These are phyloP conservation scores for Cercophora newfieldiana DNA, from an alignment of 495 filamentous ascomycete species.

Conservation along the genomic window DNA sequence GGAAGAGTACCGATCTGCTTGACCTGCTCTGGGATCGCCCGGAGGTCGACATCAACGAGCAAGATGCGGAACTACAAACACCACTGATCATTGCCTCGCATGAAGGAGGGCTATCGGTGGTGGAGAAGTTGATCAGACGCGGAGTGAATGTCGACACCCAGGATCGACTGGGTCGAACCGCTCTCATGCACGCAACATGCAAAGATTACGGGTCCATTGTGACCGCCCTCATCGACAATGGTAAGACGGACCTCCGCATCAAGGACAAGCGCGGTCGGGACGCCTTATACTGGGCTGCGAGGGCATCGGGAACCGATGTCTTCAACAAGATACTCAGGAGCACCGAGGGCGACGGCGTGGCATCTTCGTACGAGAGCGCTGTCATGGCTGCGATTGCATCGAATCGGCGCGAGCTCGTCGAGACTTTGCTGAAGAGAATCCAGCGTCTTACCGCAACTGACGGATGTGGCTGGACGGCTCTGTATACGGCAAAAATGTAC, in stretches of 20 bases:
- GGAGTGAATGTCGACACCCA: not conserved
- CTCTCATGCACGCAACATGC: not conserved
- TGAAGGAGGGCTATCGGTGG: not conserved
- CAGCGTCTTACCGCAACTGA: not conserved
- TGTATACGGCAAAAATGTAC: not conserved
- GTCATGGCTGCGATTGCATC: not conserved
- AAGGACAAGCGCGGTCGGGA: not conserved
- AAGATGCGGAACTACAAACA: not conserved
- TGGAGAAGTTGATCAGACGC: not conserved
- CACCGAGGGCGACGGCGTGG: not conserved
- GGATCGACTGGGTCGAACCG: not conserved
- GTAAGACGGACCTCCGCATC: not conserved
- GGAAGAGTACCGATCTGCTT: not conserved
- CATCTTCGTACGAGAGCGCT: not conserved
- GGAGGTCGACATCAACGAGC: not conserved
- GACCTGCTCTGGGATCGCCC: not conserved
- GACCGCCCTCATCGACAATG: not conserved
- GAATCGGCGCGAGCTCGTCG: not conserved
- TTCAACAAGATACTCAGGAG: not conserved
- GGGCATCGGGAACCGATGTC: not conserved
- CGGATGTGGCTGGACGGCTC: not conserved
- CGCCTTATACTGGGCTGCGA: not conserved
- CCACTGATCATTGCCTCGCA: not conserved
- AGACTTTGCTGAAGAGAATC: not conserved
- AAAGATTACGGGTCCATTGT: not conserved